These are phyloP conservation scores for Ganoderma leucocontextum DNA, from an alignment of 1,284 basidiomycete genomes.

Conservation along the genomic window DNA sequence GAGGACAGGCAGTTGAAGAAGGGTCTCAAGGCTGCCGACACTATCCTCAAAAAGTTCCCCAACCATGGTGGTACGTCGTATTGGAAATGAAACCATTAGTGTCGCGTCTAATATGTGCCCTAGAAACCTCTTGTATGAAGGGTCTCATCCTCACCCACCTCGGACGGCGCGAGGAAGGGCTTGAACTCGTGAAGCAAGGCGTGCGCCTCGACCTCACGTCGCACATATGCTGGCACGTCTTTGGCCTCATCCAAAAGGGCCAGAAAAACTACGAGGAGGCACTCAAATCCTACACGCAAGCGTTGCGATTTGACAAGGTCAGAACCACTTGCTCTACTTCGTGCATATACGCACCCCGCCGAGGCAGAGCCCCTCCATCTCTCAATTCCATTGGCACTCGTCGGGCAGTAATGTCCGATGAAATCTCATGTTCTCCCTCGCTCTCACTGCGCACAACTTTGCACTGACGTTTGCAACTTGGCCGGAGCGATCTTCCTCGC, in stretches of 20 bases:
- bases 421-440: not conserved
- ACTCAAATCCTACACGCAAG: slow-evolving; percentile 85
- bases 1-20: slow-evolving; percentile 92
- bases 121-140: slow-evolving; percentile 95
- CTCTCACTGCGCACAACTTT: not conserved
- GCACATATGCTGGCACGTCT: slow-evolving; percentile 99
- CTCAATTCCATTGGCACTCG: not conserved
- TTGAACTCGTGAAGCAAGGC: slow-evolving; percentile 89
- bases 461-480: not conserved
- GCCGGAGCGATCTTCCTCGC: not conserved
- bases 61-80: slow-evolving; percentile 86
- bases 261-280: slow-evolving; percentile 93
- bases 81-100: not conserved
- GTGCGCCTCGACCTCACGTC: slow-evolving; percentile 89
- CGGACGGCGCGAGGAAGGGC: slow-evolving; percentile 85
- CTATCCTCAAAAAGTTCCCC: slow-evolving; percentile 95
- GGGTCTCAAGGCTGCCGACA: slow-evolving; percentile 91
- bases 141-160: slow-evolving; percentile 88
- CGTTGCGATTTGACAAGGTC: slow-evolving; percentile 89
- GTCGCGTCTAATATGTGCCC: not conserved
- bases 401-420: not conserved
- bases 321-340: slow-evolving; percentile 36
- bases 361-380: not conserved
- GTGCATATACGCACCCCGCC: not conserved
- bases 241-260: slow-evolving; percentile 91